Base-by-base conservation (phyloP, 306 rosid genomes). In the Pterocarpus santalinus region DNA sequence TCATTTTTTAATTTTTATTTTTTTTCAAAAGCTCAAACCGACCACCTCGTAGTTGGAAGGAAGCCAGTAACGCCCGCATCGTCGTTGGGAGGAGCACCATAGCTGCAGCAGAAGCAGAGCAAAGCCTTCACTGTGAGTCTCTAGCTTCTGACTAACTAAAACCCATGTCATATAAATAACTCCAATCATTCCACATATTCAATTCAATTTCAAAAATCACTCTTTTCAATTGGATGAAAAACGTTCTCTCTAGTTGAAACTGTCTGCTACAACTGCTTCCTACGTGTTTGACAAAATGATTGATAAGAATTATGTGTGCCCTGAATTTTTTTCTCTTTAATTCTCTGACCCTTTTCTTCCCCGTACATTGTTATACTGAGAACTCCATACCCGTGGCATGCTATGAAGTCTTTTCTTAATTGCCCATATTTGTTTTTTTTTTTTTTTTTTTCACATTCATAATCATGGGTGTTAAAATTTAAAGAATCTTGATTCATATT, bases 351-450 rank as follows among this genome's bases (percentile, higher is more conserved):
- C 15, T 47, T 47, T 47, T 47, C 3, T 47, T 9, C 9, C 53
- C 28, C 53, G 4, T 47, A 47, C 1, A 7, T 47, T 15, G 15
- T 47, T 7, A 9, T 47, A 12, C 53, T 4, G 53, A 22, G 6
- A 47, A 47, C 10, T 47, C 5, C 53, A 47, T 9, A 47, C 53
- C 15, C 0, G 9, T 47, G 53, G 15, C 53, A 5, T 47, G 53
- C 53, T 47, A 8, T 44, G 22, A 17, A 53, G 44, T 2, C 16
- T 52, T 8, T 22, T 69, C 43, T 82, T 69, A 64, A 53, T 32
- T 76, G 17, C 11, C 65, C n/a, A 39, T 71, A 69, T 3, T 43
- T 30, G 39, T 71, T 75, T 22, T n/a, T n/a, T n/a, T n/a, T n/a
- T n/a, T n/a, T 8, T 0, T 43, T 12, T 1, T 52, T 30, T 71